Evolutionary conservation across 768 basidiomycete species (phyloP).

Genomic region (Suillus americanus): DNA sequence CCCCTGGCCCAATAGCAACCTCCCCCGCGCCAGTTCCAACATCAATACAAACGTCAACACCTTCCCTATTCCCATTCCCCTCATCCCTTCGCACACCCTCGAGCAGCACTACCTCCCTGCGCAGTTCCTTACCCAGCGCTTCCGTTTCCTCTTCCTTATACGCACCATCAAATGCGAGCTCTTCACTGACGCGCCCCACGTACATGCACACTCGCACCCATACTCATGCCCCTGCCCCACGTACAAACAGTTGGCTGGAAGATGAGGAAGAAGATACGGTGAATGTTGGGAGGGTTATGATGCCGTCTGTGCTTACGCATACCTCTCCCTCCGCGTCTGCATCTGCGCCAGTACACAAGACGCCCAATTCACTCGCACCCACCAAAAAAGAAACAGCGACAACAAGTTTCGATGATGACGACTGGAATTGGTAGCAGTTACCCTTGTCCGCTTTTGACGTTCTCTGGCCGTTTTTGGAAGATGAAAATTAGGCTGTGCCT

Average conservation of each 20-base stretch:
- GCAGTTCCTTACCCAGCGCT: too few species aligned
- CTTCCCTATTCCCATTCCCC: slow-evolving; percentile 9
- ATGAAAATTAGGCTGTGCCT: not conserved
- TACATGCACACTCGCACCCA: slow-evolving; percentile 13
- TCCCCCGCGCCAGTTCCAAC: slow-evolving; percentile 14
- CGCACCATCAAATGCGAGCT: slow-evolving; percentile 10
- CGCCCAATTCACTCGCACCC: slow-evolving; percentile 4
- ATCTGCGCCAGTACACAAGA: slow-evolving; percentile 4
- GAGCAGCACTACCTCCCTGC: slow-evolving; percentile 12
- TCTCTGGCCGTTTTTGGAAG: not conserved
- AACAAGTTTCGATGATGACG: slow-evolving; percentile 41
- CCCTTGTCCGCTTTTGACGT: not conserved
- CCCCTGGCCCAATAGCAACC: slow-evolving; percentile 36
- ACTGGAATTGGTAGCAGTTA: slow-evolving; percentile 57
- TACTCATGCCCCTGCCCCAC: slow-evolving; percentile 10
- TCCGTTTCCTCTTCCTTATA: too few species aligned
- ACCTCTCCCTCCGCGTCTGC: slow-evolving; percentile 6
- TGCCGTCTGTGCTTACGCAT: slow-evolving; percentile 33
- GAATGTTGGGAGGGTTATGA: slow-evolving; percentile 18
- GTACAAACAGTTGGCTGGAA: slow-evolving; percentile 33
- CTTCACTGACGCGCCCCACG: slow-evolving; percentile 19
- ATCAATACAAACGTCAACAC: slow-evolving; percentile 8
- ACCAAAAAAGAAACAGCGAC: not conserved
- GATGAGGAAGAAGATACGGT: slow-evolving; percentile 36
- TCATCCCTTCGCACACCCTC: slow-evolving; percentile 20